Conservation (phyloP, 2,329 filamentous ascomycete species). For the Tolypocladium endophyticum region DNA sequence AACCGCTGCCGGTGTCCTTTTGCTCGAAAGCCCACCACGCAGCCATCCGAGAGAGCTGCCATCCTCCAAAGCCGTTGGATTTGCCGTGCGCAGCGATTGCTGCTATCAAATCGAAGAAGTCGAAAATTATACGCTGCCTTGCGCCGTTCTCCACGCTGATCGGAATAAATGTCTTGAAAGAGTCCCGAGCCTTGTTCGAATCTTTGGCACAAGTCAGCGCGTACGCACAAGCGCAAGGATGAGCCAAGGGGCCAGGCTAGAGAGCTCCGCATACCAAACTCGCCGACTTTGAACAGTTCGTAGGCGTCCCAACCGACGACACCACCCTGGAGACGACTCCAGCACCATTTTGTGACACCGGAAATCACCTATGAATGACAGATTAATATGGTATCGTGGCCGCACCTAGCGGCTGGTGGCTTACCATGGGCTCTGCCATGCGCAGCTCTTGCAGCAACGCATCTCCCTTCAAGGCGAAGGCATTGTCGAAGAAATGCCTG, state of each 20-base stretch:
- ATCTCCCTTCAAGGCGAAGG: slow-evolving; percentile 56
- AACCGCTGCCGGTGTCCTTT: slow-evolving; percentile 75
- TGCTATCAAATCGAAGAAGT: slow-evolving; percentile 90
- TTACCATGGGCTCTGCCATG: slow-evolving; percentile 89
- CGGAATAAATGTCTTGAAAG: slow-evolving; percentile 93
- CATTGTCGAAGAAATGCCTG: slow-evolving; percentile 76
- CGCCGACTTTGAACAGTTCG: slow-evolving; percentile 88
- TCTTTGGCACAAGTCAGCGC: slow-evolving; percentile 40
- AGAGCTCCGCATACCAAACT: slow-evolving; percentile 54
- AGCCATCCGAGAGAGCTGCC: slow-evolving; percentile 88
- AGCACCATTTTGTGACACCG: slow-evolving; percentile 96
- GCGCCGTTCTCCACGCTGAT: slow-evolving; percentile 83
- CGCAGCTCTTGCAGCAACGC: slow-evolving; percentile 74
- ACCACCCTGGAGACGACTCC: slow-evolving; percentile 82
- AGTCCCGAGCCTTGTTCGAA: slow-evolving; percentile 81
- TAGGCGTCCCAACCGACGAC: slow-evolving; percentile 97
- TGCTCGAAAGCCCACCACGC: slow-evolving; percentile 99
- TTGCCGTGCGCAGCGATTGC: slow-evolving; percentile 90
- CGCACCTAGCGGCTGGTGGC: neutral
- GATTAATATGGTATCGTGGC: neutral
- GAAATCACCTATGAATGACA: slow-evolving; percentile 60
- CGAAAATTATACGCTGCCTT: slow-evolving; percentile 80
- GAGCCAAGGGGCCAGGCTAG: neutral
- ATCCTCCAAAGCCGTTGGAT: slow-evolving; percentile 81
- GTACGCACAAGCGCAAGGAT: neutral